phyloP scores from a whole-genome alignment of 1,284 basidiomycete genomes.

The Sphaerobolus stellatus region DNA sequence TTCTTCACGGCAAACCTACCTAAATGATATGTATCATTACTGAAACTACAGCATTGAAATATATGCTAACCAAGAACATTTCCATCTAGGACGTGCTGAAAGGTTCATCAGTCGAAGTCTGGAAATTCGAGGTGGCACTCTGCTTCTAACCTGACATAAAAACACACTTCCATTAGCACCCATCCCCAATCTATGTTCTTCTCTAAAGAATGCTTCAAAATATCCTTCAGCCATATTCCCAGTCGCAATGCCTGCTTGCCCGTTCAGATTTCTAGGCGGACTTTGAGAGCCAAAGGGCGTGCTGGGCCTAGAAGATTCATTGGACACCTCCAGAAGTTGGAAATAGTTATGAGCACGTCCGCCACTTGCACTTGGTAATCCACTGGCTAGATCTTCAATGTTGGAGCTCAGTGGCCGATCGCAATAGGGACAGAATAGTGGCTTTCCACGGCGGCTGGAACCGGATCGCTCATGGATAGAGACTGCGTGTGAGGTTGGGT shows the following conservation, averaged over 20 bases:
- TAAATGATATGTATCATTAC: too few species aligned
- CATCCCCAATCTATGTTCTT: slow-evolving; percentile 84
- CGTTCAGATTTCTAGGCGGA: slow-evolving; percentile 19
- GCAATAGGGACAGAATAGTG: slow-evolving; percentile 67
- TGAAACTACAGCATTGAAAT: slow-evolving; percentile 14
- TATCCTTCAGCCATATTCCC: slow-evolving; percentile 79
- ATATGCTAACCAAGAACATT: slow-evolving; percentile 62
- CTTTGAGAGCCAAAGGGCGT: slow-evolving; percentile 39
- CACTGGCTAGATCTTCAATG: slow-evolving; percentile 21
- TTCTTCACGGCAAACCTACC: slow-evolving; percentile 93
- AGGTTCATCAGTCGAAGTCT: background rate
- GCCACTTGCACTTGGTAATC: slow-evolving; percentile 19
- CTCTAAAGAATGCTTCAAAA: slow-evolving; percentile 85
- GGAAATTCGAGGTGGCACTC: background rate
- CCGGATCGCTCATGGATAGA: slow-evolving; percentile 52
- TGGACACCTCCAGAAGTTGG: slow-evolving; percentile 65
- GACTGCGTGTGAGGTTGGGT: slow-evolving; percentile 81
- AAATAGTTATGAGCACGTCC: slow-evolving; percentile 69
- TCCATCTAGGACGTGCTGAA: slow-evolving; percentile 76
- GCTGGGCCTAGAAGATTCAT: slow-evolving; percentile 62
- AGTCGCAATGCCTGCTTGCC: slow-evolving; percentile 49
- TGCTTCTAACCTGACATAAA: slow-evolving; percentile 65
- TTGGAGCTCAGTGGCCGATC: slow-evolving; percentile 51
- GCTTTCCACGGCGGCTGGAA: slow-evolving; percentile 16
- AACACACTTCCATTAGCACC: slow-evolving; percentile 90